These are phyloP conservation scores for Effrenium voratum DNA, from an alignment of 73 alveolate species.

Conservation along the genomic window DNA sequence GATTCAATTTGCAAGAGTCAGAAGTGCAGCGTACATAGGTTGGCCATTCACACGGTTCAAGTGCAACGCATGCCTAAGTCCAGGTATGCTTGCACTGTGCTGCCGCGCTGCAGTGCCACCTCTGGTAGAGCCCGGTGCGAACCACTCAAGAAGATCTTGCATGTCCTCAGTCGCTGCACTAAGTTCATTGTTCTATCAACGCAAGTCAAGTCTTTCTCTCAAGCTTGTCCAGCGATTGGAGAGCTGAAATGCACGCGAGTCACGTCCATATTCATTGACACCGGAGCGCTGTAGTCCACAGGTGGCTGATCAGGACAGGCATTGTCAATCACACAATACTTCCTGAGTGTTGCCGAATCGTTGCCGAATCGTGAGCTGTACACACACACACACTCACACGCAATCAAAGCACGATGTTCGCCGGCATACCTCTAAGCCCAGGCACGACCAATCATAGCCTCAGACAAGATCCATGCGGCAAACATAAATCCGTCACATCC, in stretches of 20 bases:
- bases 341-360: not conserved
- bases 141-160: slow-evolving; percentile 86
- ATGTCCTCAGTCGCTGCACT: slow-evolving; percentile 14
- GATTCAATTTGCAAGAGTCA: no score
- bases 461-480: no score
- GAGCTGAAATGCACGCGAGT: not conserved
- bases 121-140: slow-evolving; percentile 83
- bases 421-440: no score
- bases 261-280: slow-evolving; percentile 62
- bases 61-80: not conserved
- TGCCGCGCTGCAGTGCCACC: slow-evolving; percentile 49
- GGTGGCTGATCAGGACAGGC: slow-evolving; percentile 86
- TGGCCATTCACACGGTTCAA: no score
- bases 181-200: not conserved
- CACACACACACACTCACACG: no score
- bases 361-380: not conserved
- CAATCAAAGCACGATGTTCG: no score
- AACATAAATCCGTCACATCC: no score
- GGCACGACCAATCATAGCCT: no score
- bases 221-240: not conserved
- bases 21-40: no score
- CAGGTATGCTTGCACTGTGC: not conserved
- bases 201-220: not conserved
- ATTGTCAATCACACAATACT: slow-evolving; percentile 80
- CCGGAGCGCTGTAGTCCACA: slow-evolving; percentile 49